phyloP scores from a whole-genome alignment of 1,139 yeast species.

The Magnusiomyces paraingens region DNA sequence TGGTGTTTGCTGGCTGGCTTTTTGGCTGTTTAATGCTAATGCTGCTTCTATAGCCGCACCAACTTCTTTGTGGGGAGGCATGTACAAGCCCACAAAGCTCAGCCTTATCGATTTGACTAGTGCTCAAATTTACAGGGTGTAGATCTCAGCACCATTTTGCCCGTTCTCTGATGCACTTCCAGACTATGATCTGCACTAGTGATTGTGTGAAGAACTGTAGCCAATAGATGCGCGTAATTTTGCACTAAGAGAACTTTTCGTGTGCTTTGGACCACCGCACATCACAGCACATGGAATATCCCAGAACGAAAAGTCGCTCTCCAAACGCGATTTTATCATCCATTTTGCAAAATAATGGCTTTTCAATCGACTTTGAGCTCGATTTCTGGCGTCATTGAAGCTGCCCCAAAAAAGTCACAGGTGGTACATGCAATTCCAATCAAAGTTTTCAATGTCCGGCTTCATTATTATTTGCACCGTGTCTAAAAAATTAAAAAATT shows the following conservation, averaged over 20 bases:
- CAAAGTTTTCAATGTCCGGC: too few species aligned
- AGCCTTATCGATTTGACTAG: neutral
- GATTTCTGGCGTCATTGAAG: too few species aligned
- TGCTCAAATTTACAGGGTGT: slow-evolving; percentile 15
- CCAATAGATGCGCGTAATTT: neutral
- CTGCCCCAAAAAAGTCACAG: slow-evolving; percentile 1
- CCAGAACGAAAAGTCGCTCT: neutral
- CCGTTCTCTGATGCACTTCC: slow-evolving; percentile 9
- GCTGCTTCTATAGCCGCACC: too few species aligned
- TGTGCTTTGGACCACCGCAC: too few species aligned
- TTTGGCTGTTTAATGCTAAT: too few species aligned
- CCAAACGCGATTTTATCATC: neutral
- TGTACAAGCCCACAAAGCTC: neutral
- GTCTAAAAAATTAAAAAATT: slow-evolving; percentile 1
- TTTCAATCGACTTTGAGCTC: too few species aligned
- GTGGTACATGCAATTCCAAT: slow-evolving; percentile 5
- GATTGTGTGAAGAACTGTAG: neutral
- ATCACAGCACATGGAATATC: neutral
- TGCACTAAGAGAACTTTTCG: too few species aligned
- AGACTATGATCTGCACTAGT: slow-evolving; percentile 4
- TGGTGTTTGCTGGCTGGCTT: too few species aligned
- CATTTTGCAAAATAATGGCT: too few species aligned
- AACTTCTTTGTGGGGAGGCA: too few species aligned
- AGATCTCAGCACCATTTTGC: slow-evolving; percentile 16
- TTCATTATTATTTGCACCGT: too few species aligned